Base-by-base conservation (phyloP, 2,329 filamentous ascomycete genomes). In the Microsporum canis region DNA sequence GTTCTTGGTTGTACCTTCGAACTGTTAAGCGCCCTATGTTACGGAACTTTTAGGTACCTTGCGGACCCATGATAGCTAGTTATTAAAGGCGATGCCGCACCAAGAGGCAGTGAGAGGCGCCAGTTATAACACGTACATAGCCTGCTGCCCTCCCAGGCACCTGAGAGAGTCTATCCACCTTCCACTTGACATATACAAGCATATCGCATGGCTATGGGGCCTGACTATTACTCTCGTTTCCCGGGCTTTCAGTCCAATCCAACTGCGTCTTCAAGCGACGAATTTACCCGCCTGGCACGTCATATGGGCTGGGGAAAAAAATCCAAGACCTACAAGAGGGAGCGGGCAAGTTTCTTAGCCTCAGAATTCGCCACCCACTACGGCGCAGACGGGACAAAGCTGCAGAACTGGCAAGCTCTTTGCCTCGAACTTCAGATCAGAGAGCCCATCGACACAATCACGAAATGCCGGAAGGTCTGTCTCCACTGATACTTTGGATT, bases 321-420 rank as follows among this genome's bases (percentile, higher is more conserved):
- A 3, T 56, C 51, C 3, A 56, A 56, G 51, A 17, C 51, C 17
- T 56, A 56, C 51, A 56, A 33, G 10, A 10, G 51, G 17, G 51
- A 14, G 5, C 17, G 51, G 51, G 51, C 51, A 36, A 56, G 27
- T 33, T 56, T 56, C 34, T 7, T 10, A 23, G 51, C 17, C 10
- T 56, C 51, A 56, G 51, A 56, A 56, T 56, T 56, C 51, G 10
- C 17, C 51, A 56, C 10, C 10, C 51, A 56, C 17, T 56, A 56
- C 29, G 51, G 51, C 6, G 31, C 27, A 12, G 51, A 56, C 1
- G 51, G 10, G 8, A 5, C 51, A 14, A 56, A 56, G 51, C 51
- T 56, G 8, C 51, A 56, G 17, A 56, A 56, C 51, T 56, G 51
- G 51, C 51, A 56, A 17, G 10, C 51, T 5, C 51, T 56, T 14